Conservation (phyloP, 2,329 filamentous ascomycete genomes). For the Colletotrichum acutatum region DNA sequence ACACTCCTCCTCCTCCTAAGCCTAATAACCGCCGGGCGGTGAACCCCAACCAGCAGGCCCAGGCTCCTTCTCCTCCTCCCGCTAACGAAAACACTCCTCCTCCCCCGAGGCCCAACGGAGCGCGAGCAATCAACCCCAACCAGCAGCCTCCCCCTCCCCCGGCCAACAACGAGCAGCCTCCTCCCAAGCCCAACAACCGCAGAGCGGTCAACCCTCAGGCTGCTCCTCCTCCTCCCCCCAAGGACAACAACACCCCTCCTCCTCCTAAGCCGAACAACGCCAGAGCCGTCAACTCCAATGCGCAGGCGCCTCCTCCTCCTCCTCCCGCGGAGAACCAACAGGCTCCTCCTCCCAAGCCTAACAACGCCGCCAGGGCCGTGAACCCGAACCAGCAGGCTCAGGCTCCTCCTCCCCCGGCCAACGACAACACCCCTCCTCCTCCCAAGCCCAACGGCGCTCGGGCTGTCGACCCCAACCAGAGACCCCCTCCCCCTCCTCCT, state of each 20-base stretch:
- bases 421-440: background rate
- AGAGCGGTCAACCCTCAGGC: background rate
- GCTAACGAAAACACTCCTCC: background rate
- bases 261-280: background rate
- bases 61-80: too few species aligned
- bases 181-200: background rate
- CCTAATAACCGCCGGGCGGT: too few species aligned
- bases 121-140: background rate
- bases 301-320: background rate
- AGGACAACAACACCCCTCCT: background rate
- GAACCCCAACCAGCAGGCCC: too few species aligned
- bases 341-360: background rate
- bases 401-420: background rate
- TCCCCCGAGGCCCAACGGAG: background rate
- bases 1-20: too few species aligned
- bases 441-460: background rate
- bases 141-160: background rate
- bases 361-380: too few species aligned
- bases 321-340: background rate
- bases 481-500: background rate
- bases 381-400: too few species aligned
- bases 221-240: background rate
- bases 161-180: background rate
- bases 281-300: background rate
- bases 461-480: background rate